Percentiles rank a stretch among this genome's conserved stretches.
phyloP scores from a whole-genome alignment of 2,329 filamentous ascomycete genomes.

The Tolypocladium ovalisporum region DNA sequence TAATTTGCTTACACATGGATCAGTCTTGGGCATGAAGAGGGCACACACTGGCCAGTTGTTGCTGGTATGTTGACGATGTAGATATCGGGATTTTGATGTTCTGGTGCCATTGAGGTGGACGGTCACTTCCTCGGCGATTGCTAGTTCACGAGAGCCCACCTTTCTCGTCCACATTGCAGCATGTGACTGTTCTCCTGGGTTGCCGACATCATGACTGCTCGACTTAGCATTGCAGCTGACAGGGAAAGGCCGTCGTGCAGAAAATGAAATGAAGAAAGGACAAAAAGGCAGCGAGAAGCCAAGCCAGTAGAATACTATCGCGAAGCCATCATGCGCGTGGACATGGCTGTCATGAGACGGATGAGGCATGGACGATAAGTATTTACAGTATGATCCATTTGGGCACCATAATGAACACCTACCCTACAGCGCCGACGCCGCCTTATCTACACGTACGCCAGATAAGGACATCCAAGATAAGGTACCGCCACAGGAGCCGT shows the following conservation, averaged over 20 bases:
- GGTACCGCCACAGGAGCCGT: background rate
- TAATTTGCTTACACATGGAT: background rate
- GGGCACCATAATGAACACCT: background rate
- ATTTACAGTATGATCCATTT: too few species aligned
- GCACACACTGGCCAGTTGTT: background rate
- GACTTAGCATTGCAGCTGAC: background rate
- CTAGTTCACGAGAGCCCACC: background rate
- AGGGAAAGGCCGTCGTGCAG: background rate
- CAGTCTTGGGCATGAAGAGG: background rate
- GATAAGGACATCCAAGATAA: background rate
- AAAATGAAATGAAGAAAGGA: background rate
- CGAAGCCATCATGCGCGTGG: background rate
- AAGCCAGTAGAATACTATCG: background rate
- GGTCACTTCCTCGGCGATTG: background rate
- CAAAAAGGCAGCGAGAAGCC: background rate
- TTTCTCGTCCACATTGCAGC: background rate
- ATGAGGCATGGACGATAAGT: background rate
- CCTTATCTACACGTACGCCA: background rate
- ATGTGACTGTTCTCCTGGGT: background rate
- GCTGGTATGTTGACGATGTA: background rate
- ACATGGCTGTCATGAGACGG: background rate
- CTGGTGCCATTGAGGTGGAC: background rate
- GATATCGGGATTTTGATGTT: background rate
- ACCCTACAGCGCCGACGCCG: background rate
- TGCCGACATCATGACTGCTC: background rate